These are phyloP conservation scores for Aspergillus sp. DNA, from an alignment of 2,329 filamentous ascomycete genomes.

Conservation along the genomic window DNA sequence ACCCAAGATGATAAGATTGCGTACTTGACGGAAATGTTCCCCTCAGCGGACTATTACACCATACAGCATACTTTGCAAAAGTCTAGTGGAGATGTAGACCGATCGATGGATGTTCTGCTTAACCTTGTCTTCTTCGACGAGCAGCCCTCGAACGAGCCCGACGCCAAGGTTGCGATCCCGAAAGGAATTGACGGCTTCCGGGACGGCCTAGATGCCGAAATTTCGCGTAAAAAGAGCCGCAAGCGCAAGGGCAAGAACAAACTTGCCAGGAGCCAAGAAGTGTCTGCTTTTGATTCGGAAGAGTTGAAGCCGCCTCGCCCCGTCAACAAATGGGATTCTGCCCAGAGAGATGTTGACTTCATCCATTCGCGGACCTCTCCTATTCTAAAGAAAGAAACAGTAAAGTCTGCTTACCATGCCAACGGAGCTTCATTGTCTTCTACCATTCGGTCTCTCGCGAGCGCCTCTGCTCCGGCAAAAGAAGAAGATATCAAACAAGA, in stretches of 20 bases:
- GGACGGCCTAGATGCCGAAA: constrained; percentile 50
- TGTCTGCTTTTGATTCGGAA: constrained; percentile 14
- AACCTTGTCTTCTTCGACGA: constrained; percentile 77
- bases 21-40: constrained; percentile 70
- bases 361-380: constrained; percentile 54
- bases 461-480: constrained; percentile 45
- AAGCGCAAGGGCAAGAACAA: constrained; percentile 44
- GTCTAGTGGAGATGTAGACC: constrained; percentile 64
- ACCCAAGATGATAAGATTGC: constrained; percentile 59
- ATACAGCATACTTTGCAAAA: constrained; percentile 68
- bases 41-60: constrained; percentile 64
- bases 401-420: constrained; percentile 60
- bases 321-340: constrained; percentile 59
- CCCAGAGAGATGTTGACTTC: constrained; percentile 60
- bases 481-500: constrained; percentile 40
- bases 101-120: constrained; percentile 75
- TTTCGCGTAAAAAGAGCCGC: constrained; percentile 40
- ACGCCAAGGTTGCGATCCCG: constrained; percentile 43
- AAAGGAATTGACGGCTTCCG: constrained; percentile 85
- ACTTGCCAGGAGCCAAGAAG: constrained; percentile 28
- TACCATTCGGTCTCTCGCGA: constrained; percentile 57
- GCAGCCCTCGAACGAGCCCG: constrained; percentile 53
- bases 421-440: constrained; percentile 55
- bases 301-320: constrained; percentile 10
- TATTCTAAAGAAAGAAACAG: constrained; percentile 45